Evolutionary conservation across 176 grass and related monocot genomes (phyloP).

Genomic region (Carex littledalei): DNA sequence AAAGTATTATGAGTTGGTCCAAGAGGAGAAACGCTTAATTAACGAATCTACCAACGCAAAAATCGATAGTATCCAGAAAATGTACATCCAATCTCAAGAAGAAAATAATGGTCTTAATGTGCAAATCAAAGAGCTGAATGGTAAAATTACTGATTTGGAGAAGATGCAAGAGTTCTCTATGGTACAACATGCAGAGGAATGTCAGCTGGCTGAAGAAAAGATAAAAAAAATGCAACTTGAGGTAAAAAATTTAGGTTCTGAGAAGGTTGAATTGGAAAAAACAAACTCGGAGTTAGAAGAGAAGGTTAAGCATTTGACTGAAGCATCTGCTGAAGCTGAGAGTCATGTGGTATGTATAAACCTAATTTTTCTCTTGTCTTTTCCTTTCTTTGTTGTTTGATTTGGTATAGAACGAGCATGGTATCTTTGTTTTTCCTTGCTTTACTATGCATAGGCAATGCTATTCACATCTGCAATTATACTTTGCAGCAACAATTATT

Average conservation of each 20-base stretch:
- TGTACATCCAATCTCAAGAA: conserved; percentile 42
- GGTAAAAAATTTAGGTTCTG: conserved; percentile 51
- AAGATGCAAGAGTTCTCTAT: conserved; percentile 81
- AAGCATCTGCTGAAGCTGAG: conserved; percentile 55
- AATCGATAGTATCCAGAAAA: conserved; percentile 52
- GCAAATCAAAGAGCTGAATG: conserved; percentile 61
- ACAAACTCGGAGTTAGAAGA: conserved; percentile 59
- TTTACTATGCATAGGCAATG: conserved; percentile 9
- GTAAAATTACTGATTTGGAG: conserved; percentile 63
- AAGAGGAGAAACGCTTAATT: conserved; percentile 60
- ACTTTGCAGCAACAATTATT: conserved; percentile 62
- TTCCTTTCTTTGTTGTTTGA: not conserved
- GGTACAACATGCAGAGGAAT: conserved; percentile 93
- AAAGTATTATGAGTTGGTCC: conserved; percentile 51
- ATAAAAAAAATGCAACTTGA: conserved; percentile 65
- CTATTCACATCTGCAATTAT: conserved; percentile 19
- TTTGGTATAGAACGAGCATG: not conserved
- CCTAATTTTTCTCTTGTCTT: not conserved
- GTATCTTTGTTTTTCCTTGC: not conserved
- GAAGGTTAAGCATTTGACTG: conserved; percentile 52
- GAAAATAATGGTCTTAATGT: conserved; percentile 48
- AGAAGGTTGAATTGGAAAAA: conserved; percentile 46
- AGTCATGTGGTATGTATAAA: conserved; percentile 57
- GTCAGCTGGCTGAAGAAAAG: conserved; percentile 68
- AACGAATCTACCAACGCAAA: conserved; percentile 45